Evolutionary conservation across 805 yeast genomes (phyloP), one percentile per base, ranked within the genome.

Genomic region (Zygosaccharomyces bailii): DNA sequence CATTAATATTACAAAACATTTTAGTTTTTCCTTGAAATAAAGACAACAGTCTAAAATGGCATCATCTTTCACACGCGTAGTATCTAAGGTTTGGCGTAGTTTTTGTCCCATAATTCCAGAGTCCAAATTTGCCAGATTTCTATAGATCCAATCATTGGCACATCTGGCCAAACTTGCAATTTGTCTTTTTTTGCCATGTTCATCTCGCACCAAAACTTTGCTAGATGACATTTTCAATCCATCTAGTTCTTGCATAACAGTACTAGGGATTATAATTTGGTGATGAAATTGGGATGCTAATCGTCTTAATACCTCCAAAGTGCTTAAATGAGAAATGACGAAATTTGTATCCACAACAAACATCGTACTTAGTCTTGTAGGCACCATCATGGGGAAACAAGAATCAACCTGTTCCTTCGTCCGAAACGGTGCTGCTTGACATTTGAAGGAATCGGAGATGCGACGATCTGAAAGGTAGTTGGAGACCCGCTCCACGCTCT

Each of bases 311-410:
- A 72, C 73, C 37, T 83, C 79, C 6, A 89, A 51, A 1, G 86
- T 63, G 14, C 68, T 61, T 34, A 87, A 62, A 58, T 88, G 89
- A 1, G 88, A 77, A 2, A 90, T 64, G 10, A 86, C 69, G 58
- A 90, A 86, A 58, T 90, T 90, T 2, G 97, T 90, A 59, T 90
- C 97, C 0, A 87, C 69, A 0, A 89, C 81, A 48, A 88, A 66
- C 16, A 69, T 66, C 9, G 79, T 63, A 16, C 25, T 44, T 7
- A 42, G 18, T 14, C 44, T 36, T 2, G 49, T 44, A 2, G 49
- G 46, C 34, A 20, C 32, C 48, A 46, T 44, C 33, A 41, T 32
- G 5, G 52, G 48, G 31, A 50, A 43, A 10, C 38, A 40, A 5
- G 46, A 45, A 39, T 50, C 52, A 25, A 48, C 37, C 4, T 42